Conservation (phyloP, 352 stramenopile genomes). For the Thalassiosira mediterranea region DNA sequence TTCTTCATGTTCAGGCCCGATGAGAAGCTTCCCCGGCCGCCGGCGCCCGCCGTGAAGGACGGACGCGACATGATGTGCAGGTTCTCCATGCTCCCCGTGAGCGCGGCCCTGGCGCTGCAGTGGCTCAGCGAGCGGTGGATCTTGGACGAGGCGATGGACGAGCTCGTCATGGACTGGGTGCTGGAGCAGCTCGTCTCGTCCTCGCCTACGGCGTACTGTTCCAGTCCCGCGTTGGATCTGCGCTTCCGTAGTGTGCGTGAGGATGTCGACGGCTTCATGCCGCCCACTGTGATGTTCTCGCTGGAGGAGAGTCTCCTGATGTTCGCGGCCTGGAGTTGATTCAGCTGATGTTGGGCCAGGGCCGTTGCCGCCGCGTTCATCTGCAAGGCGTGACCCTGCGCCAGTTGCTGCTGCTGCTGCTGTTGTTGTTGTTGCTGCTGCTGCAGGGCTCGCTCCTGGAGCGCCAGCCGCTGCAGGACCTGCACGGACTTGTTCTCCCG, state of each 20-base stretch:
- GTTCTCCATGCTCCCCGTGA: constrained; percentile 21
- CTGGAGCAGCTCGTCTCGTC: constrained; percentile 5
- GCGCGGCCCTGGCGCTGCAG: neutral
- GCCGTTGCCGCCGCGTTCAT: too few relatives aligned
- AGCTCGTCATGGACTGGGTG: constrained; percentile 2
- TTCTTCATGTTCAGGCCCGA: constrained; percentile 10
- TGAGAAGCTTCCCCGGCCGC: neutral
- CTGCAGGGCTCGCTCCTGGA: constrained; percentile 23
- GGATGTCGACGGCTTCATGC: constrained; percentile 4
- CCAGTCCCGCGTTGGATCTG: neutral
- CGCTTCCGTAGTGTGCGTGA: constrained; percentile 8
- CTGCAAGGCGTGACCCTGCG: too few relatives aligned
- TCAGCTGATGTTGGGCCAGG: neutral
- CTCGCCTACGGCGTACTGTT: neutral
- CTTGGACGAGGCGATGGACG: constrained; percentile 23
- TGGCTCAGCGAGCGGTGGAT: constrained; percentile 18
- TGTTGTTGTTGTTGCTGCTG: constrained; percentile 18
- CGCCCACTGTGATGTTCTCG: too few relatives aligned
- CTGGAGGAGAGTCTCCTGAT: too few relatives aligned
- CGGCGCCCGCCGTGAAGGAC: too few relatives aligned
- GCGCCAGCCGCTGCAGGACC: constrained; percentile 14
- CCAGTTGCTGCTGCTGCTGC: too few relatives aligned
- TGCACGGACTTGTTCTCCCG: constrained; percentile 36
- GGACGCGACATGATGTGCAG: constrained; percentile 2
- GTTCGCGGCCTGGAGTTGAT: constrained; percentile 4